Evolutionary conservation across 176 grass and related monocot species (phyloP).

Genomic region (Aechmea fasciata): DNA sequence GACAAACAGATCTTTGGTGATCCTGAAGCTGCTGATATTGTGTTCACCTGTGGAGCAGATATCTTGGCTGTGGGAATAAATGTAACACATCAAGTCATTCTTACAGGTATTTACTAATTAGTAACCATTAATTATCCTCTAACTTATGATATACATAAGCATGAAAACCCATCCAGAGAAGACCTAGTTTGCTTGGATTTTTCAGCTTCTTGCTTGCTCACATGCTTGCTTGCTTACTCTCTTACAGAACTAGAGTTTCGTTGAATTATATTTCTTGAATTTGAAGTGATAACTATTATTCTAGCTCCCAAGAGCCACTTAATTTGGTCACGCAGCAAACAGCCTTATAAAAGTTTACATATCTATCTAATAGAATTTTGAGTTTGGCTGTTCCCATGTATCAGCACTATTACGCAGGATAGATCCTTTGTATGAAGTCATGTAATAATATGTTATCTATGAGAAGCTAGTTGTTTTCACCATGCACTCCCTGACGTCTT

Average conservation of each 20-base stretch:
- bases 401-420: not conserved
- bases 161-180: too few relatives aligned
- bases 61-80: constrained; percentile 83
- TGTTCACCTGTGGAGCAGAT: constrained; percentile 89
- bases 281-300: not conserved
- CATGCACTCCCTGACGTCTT: not conserved
- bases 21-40: constrained; percentile 76
- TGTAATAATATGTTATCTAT: not conserved
- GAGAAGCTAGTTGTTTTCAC: not conserved
- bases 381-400: not conserved
- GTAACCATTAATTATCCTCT: not conserved
- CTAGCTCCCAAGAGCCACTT: not conserved
- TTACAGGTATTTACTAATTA: constrained; percentile 33
- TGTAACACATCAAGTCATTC: constrained; percentile 83
- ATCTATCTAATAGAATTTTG: not conserved
- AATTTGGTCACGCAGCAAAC: not conserved
- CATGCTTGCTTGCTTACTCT: too few relatives aligned
- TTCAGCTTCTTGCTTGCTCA: too few relatives aligned
- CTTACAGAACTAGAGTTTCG: too few relatives aligned
- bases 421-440: not conserved
- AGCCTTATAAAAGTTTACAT: not conserved
- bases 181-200: too few relatives aligned
- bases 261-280: not conserved
- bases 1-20: constrained; percentile 43
- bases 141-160: not conserved